A percentile compares a stretch with the other conserved stretches of the same genome.
Conservation (phyloP, 371 early-diverging fungal species). For the Synchytrium microbalum region DNA sequence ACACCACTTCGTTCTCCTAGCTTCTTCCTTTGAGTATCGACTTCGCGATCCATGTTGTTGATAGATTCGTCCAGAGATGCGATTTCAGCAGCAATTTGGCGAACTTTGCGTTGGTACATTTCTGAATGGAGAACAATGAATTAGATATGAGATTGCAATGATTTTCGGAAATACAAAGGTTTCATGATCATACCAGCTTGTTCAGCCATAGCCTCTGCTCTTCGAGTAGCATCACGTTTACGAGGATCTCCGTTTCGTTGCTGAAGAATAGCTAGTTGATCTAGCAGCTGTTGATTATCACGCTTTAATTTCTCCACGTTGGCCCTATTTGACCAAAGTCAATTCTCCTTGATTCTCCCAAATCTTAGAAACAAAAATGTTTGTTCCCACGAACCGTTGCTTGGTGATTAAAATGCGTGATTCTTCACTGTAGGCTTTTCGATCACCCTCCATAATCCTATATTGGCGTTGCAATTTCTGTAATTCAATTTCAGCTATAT, state of each 20-base stretch:
- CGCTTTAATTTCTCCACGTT: slow-evolving; percentile 42
- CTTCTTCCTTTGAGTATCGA: slow-evolving; percentile 34
- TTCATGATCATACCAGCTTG: slow-evolving; percentile 32
- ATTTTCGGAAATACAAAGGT: not conserved
- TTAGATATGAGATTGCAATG: not conserved
- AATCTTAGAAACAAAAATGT: not conserved
- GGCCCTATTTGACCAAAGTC: slow-evolving; percentile 15
- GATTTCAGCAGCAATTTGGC: slow-evolving; percentile 27
- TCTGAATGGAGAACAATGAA: no score
- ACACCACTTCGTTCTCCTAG: slow-evolving; percentile 36
- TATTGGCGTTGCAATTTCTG: slow-evolving; percentile 49
- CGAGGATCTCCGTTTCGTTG: slow-evolving; percentile 33
- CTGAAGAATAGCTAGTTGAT: slow-evolving; percentile 39
- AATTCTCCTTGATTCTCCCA: not conserved
- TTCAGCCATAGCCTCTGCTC: slow-evolving; percentile 41
- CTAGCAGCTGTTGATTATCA: slow-evolving; percentile 38
- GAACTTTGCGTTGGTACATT: slow-evolving; percentile 30
- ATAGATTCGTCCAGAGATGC: slow-evolving; percentile 28
- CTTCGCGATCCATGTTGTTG: slow-evolving; percentile 26
- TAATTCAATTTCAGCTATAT: slow-evolving; percentile 43
- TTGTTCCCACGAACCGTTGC: slow-evolving; percentile 33
- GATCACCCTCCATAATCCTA: slow-evolving; percentile 53
- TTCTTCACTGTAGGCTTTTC: slow-evolving; percentile 50
- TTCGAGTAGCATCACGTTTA: slow-evolving; percentile 34
- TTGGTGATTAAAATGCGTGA: slow-evolving; percentile 40